These are phyloP conservation scores for Salix brachista DNA, from an alignment of 345 rosid species.

Conservation along the genomic window DNA sequence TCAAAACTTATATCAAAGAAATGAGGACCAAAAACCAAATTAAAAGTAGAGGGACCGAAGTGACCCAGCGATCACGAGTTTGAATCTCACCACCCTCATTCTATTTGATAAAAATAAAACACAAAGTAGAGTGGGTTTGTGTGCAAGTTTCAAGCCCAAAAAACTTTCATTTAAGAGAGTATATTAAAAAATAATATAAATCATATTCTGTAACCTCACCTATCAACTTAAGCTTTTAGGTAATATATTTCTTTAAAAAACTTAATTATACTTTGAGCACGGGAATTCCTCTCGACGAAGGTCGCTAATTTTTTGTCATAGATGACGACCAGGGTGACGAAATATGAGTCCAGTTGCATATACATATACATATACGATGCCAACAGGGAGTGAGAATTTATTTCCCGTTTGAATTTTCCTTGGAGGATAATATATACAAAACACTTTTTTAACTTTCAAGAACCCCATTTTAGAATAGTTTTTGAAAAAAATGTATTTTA, in stretches of 20 bases:
- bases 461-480: neutral
- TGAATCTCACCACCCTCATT: no score
- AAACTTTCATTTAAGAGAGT: fast-evolving
- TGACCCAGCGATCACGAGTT: no score
- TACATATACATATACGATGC: no score
- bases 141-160: no score
- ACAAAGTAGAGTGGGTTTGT: no score
- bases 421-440: neutral
- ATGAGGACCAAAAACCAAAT: no score
- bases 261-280: no score
- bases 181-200: no score
- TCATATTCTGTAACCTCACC: fast-evolving
- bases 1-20: no score
- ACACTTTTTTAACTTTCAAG: neutral
- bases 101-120: no score
- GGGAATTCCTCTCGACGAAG: neutral
- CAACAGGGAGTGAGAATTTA: neutral
- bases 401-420: neutral
- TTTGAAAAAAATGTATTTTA: no score
- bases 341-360: neutral
- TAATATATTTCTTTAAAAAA: fast-evolving
- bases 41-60: no score
- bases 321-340: conserved; percentile 5
- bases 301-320: neutral
- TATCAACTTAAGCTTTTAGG: fast-evolving